These are phyloP conservation scores for Paecilomyces niveus DNA, from an alignment of 2,329 filamentous ascomycete species.

Conservation along the genomic window DNA sequence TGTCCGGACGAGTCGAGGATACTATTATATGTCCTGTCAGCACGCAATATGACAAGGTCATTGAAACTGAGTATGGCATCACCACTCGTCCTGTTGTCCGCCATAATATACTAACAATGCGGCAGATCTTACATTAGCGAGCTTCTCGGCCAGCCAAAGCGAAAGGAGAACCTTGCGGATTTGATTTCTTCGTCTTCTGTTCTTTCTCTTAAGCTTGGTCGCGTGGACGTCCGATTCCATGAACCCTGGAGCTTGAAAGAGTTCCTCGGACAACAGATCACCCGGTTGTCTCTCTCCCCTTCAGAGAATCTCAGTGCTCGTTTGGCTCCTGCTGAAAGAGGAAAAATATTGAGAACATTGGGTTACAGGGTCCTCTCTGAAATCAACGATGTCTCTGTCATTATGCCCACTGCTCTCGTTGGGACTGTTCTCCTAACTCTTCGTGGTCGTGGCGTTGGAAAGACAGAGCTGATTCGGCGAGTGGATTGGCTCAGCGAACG, in stretches of 20 bases:
- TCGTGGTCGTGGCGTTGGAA: constrained; percentile 83
- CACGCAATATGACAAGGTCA: constrained; percentile 98
- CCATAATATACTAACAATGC: constrained; percentile 7
- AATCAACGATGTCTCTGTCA: constrained; percentile 92
- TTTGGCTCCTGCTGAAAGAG: constrained; percentile 49
- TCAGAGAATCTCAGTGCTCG: constrained; percentile 27
- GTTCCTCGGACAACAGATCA: constrained; percentile 73
- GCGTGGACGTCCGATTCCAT: constrained; percentile 93
- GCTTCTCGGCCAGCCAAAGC: constrained; percentile 86
- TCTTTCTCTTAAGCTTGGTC: constrained; percentile 76
- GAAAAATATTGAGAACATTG: constrained; percentile 73
- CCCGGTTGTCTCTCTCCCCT: constrained; percentile 43
- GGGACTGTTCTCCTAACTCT: constrained; percentile 89
- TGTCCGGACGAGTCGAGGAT: constrained; percentile 82
- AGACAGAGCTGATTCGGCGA: constrained; percentile 72
- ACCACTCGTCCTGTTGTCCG: not conserved
- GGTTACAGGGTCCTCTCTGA: constrained; percentile 89
- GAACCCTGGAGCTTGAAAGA: constrained; percentile 85
- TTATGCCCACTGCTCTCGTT: constrained; percentile 96
- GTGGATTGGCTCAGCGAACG: constrained; percentile 85
- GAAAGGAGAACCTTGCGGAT: constrained; percentile 85
- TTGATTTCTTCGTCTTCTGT: constrained; percentile 87
- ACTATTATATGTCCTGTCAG: constrained; percentile 91
- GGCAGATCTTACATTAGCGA: constrained; percentile 79
- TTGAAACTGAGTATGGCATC: constrained; percentile 67